These are phyloP conservation scores for Yamadazyma pseudoaaseri DNA, from an alignment of 1,139 yeast genomes.

Conservation along the genomic window DNA sequence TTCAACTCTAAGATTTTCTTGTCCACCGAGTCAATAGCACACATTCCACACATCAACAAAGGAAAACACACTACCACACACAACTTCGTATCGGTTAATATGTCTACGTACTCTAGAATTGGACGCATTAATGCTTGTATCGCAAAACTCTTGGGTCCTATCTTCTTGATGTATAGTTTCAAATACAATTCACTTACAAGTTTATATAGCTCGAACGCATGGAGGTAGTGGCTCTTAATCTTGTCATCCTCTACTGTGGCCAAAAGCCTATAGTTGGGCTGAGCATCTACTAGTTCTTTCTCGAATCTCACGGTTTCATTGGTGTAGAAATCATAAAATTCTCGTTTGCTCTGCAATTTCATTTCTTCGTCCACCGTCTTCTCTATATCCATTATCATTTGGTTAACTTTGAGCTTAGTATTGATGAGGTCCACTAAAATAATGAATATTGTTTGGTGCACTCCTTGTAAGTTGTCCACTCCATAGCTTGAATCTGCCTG, in stretches of 20 bases:
- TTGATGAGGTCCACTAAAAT: conserved; percentile 21
- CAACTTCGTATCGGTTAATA: conserved; percentile 7
- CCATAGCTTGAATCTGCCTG: conserved; percentile 17
- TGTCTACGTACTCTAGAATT: conserved; percentile 8
- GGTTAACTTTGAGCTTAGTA: conserved; percentile 15
- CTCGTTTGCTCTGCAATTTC: conserved; percentile 1
- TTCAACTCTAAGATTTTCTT: conserved; percentile 7
- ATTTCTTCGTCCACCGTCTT: conserved; percentile 5
- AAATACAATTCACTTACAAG: conserved; percentile 4
- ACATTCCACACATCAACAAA: conserved; percentile 26
- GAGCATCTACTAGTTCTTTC: conserved; percentile 5
- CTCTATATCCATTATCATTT: conserved; percentile 4
- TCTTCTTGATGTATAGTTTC: conserved; percentile 9
- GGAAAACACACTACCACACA: conserved; percentile 15
- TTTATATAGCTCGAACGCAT: conserved; percentile 6
- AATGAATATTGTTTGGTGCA: conserved; percentile 18
- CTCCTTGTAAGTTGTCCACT: conserved; percentile 23
- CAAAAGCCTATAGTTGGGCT: conserved; percentile 10
- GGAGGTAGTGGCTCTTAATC: conserved; percentile 7
- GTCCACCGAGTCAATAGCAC: conserved; percentile 22
- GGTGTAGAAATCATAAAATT: conserved; percentile 1
- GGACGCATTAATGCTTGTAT: conserved; percentile 9
- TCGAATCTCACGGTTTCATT: conserved; percentile 5
- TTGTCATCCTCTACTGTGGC: conserved; percentile 4
- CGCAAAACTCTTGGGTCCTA: conserved; percentile 8